Percentiles rank a stretch among this genome's conserved stretches.
Conservation (phyloP, 2,329 filamentous ascomycete species). For the Didymellaceae sp. region DNA sequence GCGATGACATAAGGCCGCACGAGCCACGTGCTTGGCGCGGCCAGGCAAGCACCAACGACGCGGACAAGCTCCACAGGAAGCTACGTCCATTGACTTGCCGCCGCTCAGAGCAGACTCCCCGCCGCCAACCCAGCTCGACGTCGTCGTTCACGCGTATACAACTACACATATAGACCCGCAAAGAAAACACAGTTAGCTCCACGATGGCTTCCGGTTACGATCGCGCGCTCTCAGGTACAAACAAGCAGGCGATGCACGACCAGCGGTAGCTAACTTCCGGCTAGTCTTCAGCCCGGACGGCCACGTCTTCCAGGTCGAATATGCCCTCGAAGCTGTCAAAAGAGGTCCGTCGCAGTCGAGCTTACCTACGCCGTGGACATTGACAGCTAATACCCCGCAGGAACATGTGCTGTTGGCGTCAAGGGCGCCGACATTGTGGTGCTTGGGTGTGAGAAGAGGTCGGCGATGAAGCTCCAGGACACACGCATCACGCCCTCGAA, state of each 20-base stretch:
- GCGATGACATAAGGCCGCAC: conserved; percentile 37
- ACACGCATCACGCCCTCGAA: conserved; percentile 99
- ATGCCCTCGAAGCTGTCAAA: conserved; percentile 98
- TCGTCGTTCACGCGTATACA: background rate
- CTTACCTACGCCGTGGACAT: background rate
- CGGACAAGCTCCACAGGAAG: conserved; percentile 47
- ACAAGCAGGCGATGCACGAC: conserved; percentile 30
- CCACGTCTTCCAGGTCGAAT: conserved; percentile 99
- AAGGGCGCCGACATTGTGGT: conserved; percentile 96
- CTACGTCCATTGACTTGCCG: conserved; percentile 35
- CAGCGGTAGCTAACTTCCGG: conserved; percentile 37
- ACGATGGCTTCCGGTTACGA: conserved; percentile 95
- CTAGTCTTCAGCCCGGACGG: conserved; percentile 97
- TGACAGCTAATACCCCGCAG: conserved; percentile 55
- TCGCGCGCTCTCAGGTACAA: conserved; percentile 95
- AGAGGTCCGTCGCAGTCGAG: conserved; percentile 69
- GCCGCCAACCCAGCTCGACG: conserved; percentile 15
- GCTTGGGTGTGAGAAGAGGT: conserved; percentile 96
- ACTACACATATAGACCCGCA: background rate
- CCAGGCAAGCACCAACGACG: conserved; percentile 48
- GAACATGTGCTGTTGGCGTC: conserved; percentile 96
- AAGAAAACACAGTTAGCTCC: conserved; percentile 7
- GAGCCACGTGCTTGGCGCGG: conserved; percentile 39
- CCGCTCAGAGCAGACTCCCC: conserved; percentile 21
- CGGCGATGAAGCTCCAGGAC: conserved; percentile 99